Conservation (phyloP, 1,284 basidiomycete species). For the Sphagnurus paluster region DNA sequence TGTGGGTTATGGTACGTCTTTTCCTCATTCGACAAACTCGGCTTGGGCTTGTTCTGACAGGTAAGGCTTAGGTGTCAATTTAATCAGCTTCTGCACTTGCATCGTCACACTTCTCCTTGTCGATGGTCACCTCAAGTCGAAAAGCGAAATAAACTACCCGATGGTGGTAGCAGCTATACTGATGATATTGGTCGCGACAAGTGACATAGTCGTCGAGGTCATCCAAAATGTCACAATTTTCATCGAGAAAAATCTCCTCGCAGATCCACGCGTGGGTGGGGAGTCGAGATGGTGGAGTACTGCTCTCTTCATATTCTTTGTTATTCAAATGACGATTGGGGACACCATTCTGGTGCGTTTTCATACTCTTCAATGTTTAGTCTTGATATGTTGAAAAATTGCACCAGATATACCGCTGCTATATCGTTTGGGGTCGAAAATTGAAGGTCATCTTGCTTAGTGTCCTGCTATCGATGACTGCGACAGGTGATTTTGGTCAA, state of each 20-base stretch:
- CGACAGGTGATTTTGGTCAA: too few species aligned
- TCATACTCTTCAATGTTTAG: background rate
- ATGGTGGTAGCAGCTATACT: constrained; percentile 3
- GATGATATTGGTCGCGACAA: constrained; percentile 7
- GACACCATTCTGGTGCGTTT: constrained; percentile 9
- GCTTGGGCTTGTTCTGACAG: background rate
- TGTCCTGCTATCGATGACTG: background rate
- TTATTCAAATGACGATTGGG: constrained; percentile 8
- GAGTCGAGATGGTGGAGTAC: constrained; percentile 5
- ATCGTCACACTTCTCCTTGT: constrained; percentile 1
- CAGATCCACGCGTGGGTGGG: background rate
- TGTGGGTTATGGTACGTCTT: constrained; percentile 1
- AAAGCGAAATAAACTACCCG: constrained; percentile 1
- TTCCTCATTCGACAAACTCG: too few species aligned
- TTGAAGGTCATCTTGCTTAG: background rate
- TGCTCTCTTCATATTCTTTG: background rate
- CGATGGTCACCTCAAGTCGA: constrained; percentile 4
- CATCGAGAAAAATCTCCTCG: background rate
- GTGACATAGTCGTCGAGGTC: constrained; percentile 5
- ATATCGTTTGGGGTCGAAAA: background rate
- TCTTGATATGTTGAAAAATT: too few species aligned
- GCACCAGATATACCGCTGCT: constrained; percentile 9
- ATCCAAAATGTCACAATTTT: constrained; percentile 2
- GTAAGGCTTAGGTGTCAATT: constrained; percentile 3
- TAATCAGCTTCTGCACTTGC: constrained; percentile 6